Conservation (phyloP, 1,284 basidiomycete species). For the Trametes pubescens region DNA sequence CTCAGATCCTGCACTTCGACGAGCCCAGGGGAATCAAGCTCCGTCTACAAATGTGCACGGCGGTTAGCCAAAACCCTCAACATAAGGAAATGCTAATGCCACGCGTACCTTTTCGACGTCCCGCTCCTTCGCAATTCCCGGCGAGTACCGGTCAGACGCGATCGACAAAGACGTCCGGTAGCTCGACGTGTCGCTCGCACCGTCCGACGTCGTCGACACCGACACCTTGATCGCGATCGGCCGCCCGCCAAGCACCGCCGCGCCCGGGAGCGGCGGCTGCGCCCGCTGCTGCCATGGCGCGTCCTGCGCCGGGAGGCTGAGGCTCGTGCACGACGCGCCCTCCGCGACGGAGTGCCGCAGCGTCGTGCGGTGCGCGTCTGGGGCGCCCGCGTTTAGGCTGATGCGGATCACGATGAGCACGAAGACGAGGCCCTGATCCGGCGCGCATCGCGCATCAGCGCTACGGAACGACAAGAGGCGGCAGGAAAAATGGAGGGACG, state of each 20-base stretch:
- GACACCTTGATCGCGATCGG: slow-evolving; percentile 32
- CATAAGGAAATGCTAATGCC: neutral
- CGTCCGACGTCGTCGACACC: slow-evolving; percentile 24
- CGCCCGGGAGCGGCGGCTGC: neutral
- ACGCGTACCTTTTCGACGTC: neutral
- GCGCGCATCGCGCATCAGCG: neutral
- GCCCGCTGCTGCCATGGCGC: neutral
- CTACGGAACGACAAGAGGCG: neutral
- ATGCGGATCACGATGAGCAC: slow-evolving; percentile 25
- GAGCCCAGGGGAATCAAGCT: neutral
- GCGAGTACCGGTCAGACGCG: neutral
- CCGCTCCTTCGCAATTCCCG: neutral
- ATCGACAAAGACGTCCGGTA: neutral
- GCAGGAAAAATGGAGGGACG: neutral
- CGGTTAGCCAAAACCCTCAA: neutral
- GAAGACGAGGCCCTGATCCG: slow-evolving; percentile 18
- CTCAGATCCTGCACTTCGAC: neutral
- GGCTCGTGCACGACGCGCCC: slow-evolving; percentile 6
- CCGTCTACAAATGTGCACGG: neutral
- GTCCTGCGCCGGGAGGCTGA: neutral
- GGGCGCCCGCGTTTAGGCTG: slow-evolving; percentile 11
- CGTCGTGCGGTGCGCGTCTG: slow-evolving; percentile 8
- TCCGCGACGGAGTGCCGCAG: slow-evolving; percentile 9
- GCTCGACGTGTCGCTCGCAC: slow-evolving; percentile 13
- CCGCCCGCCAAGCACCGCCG: neutral